Evolutionary conservation across 2,329 filamentous ascomycete species (phyloP).

Genomic region (Beauveria sp.): DNA sequence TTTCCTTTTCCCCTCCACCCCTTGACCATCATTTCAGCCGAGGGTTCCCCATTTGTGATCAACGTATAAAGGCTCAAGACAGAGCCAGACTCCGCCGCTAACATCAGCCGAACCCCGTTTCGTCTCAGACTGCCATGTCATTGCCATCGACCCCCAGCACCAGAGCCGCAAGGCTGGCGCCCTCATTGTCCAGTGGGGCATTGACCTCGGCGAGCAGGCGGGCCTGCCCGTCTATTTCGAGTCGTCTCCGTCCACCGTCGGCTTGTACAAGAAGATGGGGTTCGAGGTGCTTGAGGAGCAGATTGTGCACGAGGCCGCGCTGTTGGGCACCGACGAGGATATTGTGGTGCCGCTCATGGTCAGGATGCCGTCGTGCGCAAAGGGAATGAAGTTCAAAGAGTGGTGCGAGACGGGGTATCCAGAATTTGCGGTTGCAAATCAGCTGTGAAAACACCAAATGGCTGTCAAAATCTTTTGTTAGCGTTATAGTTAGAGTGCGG

Average conservation of each 20-base stretch:
- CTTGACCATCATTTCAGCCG: background rate
- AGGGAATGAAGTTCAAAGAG: slow-evolving; percentile 26
- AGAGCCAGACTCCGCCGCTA: background rate
- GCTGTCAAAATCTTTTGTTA: background rate
- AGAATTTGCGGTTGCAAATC: background rate
- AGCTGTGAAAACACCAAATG: background rate
- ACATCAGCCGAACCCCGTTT: slow-evolving; percentile 6
- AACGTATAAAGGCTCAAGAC: background rate
- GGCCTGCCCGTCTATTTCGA: slow-evolving; percentile 39
- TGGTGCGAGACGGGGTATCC: slow-evolving; percentile 22
- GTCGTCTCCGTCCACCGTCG: slow-evolving; percentile 32
- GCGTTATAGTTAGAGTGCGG: background rate
- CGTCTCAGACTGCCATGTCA: slow-evolving; percentile 30
- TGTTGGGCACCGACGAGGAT: slow-evolving; percentile 27
- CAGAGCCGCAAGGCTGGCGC: slow-evolving; percentile 36
- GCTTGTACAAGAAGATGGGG: slow-evolving; percentile 39
- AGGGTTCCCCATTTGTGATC: background rate
- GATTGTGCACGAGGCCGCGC: slow-evolving; percentile 29
- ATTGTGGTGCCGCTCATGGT: slow-evolving; percentile 35
- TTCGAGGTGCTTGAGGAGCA: slow-evolving; percentile 33
- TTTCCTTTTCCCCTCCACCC: background rate
- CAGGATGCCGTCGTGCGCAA: slow-evolving; percentile 28
- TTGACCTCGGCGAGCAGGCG: slow-evolving; percentile 27
- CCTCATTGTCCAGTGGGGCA: slow-evolving; percentile 33
- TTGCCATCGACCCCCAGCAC: slow-evolving; percentile 35